Evolutionary conservation across 768 basidiomycete species (phyloP).

Genomic region (Neoboletus brunneissimus): DNA sequence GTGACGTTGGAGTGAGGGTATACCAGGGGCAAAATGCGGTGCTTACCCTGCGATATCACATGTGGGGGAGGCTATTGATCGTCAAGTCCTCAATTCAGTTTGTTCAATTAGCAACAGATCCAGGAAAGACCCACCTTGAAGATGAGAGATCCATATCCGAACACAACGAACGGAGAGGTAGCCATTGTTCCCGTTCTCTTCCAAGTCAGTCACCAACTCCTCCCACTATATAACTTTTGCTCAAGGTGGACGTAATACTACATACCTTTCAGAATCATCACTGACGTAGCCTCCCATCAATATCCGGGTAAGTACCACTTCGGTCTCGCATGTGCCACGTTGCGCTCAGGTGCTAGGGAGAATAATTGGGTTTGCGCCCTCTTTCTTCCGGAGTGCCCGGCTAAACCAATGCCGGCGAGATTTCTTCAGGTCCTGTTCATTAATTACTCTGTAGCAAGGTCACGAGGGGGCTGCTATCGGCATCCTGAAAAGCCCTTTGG

Average conservation of each 20-base stretch:
- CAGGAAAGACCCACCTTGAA: constrained; percentile 56
- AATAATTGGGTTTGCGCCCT: not conserved
- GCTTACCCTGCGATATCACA: constrained; percentile 61
- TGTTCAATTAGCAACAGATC: not conserved
- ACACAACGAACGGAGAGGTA: constrained; percentile 59
- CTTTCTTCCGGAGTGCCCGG: not conserved
- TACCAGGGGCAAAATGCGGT: no score
- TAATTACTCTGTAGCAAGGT: no score
- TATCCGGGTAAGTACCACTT: not conserved
- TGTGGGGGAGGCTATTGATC: constrained; percentile 75
- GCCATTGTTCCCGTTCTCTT: constrained; percentile 5
- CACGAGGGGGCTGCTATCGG: not conserved
- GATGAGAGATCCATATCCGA: constrained; percentile 90
- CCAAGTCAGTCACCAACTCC: not conserved
- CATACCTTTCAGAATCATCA: not conserved
- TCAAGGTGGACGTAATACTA: not conserved
- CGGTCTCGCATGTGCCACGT: not conserved
- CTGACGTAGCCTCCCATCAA: not conserved
- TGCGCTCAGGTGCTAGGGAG: not conserved
- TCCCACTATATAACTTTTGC: constrained; percentile 1
- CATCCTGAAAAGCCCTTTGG: no score
- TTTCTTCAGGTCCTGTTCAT: not conserved
- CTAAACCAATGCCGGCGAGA: not conserved
- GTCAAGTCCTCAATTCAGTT: not conserved
- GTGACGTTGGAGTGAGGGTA: not conserved